Conservation (phyloP, 305 asterid genomes). For the Fraxinus nigra region DNA sequence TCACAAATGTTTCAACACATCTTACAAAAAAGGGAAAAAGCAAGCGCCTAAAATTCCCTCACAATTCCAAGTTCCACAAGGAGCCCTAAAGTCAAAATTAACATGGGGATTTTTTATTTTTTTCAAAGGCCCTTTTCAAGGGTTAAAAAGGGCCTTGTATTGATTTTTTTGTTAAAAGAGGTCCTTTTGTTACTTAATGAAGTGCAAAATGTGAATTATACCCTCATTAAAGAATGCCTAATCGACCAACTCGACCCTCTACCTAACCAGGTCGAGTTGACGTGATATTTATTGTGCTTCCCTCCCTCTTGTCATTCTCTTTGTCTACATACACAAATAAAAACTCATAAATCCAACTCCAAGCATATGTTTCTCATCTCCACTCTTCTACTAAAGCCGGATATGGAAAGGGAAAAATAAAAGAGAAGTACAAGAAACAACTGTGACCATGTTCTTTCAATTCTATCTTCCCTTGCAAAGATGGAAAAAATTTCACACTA, state of each 20-base stretch:
- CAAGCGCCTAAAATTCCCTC: neutral
- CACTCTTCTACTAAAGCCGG: neutral
- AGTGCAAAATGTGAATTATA: neutral
- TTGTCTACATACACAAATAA: neutral
- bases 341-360: neutral
- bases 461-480: neutral
- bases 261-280: neutral
- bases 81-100: neutral
- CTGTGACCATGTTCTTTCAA: neutral
- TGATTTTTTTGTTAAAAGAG: neutral
- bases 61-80: neutral
- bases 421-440: neutral
- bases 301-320: neutral
- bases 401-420: neutral
- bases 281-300: neutral
- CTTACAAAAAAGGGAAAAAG: neutral
- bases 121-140: neutral
- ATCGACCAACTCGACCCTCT: neutral
- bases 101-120: neutral
- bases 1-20: neutral
- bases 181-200: neutral
- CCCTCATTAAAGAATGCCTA: neutral
- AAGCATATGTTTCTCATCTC: neutral
- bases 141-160: neutral
- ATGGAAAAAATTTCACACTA: neutral